A percentile compares a stretch with the other conserved stretches of the same genome.
Conservation (phyloP, 2,329 filamentous ascomycete species). For the Fonsecaea pedrosoi region DNA sequence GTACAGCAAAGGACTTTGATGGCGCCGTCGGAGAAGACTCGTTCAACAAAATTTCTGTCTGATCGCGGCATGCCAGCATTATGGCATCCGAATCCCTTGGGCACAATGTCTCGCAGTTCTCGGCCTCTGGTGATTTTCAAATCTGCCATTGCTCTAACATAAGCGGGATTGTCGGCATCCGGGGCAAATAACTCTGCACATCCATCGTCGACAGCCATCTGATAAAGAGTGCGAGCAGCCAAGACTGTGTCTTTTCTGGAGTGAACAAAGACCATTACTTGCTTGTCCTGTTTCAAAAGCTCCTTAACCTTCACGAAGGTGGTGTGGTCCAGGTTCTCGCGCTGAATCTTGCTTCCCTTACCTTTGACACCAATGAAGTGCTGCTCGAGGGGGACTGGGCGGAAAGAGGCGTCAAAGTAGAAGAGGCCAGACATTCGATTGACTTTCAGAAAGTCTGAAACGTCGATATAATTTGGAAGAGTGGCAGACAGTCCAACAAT, state of each 20-base stretch:
- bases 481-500: constrained; percentile 96
- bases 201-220: constrained; percentile 82
- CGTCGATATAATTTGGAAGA: constrained; percentile 93
- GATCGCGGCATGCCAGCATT: constrained; percentile 96
- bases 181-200: constrained; percentile 86
- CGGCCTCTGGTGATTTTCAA: constrained; percentile 84
- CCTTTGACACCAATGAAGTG: constrained; percentile 97
- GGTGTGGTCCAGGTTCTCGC: constrained; percentile 85
- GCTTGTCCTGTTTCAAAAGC: constrained; percentile 90
- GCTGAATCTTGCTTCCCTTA: constrained; percentile 78
- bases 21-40: constrained; percentile 88
- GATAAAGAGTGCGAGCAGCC: constrained; percentile 82
- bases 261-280: constrained; percentile 99
- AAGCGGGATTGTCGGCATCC: constrained; percentile 70
- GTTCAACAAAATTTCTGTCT: constrained; percentile 94
- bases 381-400: constrained; percentile 93
- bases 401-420: constrained; percentile 95
- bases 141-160: constrained; percentile 78
- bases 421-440: constrained; percentile 92
- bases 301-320: constrained; percentile 94
- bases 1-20: constrained; percentile 98
- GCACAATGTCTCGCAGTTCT: constrained; percentile 85
- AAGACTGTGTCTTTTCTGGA: constrained; percentile 91
- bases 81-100: constrained; percentile 91
- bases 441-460: constrained; percentile 95